Evolutionary conservation across 2,329 filamentous ascomycete genomes (phyloP).

Genomic region (Pseudogymnoascus sp.): DNA sequence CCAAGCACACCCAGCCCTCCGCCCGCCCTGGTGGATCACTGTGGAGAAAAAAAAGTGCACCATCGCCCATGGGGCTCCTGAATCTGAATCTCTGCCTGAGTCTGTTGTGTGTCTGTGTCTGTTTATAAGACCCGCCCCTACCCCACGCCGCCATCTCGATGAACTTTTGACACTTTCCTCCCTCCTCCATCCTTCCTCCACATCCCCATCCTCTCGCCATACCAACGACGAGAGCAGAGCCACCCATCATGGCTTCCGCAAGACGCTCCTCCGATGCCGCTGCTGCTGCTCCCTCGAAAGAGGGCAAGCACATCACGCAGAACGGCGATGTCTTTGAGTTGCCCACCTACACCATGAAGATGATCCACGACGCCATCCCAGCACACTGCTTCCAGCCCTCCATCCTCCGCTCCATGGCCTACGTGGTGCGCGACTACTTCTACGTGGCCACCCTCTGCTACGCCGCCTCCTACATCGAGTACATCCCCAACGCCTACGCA

Average conservation of each 20-base stretch:
- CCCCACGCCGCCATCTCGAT: neutral
- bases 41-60: neutral
- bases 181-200: neutral
- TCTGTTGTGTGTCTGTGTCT: neutral
- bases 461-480: slow-evolving; percentile 44
- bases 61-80: slow-evolving; percentile 3
- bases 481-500: slow-evolving; percentile 35
- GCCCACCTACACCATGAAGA: slow-evolving; percentile 26
- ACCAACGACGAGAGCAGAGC: neutral
- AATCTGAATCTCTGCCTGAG: neutral
- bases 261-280: neutral
- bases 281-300: neutral
- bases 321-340: slow-evolving; percentile 18
- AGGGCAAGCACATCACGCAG: slow-evolving; percentile 12
- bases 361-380: slow-evolving; percentile 41
- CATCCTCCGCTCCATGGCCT: slow-evolving; percentile 41
- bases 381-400: slow-evolving; percentile 53
- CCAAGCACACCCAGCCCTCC: neutral
- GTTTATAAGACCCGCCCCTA: slow-evolving; percentile 3
- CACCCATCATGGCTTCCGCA: neutral
- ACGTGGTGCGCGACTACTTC: slow-evolving; percentile 47
- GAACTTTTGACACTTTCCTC: slow-evolving; percentile 6
- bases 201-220: neutral
- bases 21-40: neutral
- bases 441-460: slow-evolving; percentile 41